Evolutionary conservation across 352 stramenopile species (phyloP).

Genomic region (Halophytophthora batemanensis): DNA sequence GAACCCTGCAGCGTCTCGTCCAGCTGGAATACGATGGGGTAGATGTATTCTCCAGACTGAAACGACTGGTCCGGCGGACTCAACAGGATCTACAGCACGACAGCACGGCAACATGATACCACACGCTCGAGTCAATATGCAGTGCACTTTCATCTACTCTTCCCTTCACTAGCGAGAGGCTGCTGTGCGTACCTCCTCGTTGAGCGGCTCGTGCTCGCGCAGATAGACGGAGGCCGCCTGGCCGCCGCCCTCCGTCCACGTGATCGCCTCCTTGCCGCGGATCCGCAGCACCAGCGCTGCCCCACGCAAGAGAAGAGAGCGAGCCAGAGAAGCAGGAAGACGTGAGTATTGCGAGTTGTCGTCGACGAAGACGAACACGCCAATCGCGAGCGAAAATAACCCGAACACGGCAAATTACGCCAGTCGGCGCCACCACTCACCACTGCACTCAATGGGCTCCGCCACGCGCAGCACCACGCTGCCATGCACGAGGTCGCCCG

Average conservation of each 20-base stretch:
- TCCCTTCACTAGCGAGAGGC: conserved; percentile 3
- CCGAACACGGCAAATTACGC: neutral
- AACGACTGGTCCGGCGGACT: conserved; percentile 43
- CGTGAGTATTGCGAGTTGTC: neutral
- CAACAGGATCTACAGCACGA: conserved; percentile 31
- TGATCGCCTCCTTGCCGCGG: conserved; percentile 27
- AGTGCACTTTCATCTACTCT: too few species aligned
- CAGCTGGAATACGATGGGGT: conserved; percentile 56
- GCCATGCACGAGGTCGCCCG: conserved; percentile 26
- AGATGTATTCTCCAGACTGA: conserved; percentile 70
- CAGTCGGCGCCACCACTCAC: conserved; percentile 1
- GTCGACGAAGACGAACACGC: neutral
- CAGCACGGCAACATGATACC: neutral
- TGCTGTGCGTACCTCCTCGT: conserved; percentile 20
- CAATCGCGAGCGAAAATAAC: neutral
- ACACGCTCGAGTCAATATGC: too few species aligned
- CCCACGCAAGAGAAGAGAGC: neutral
- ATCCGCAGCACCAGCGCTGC: conserved; percentile 26
- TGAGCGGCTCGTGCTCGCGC: conserved; percentile 22
- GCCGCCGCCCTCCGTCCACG: conserved; percentile 32
- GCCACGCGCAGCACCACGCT: conserved; percentile 23
- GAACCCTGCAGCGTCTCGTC: conserved; percentile 42
- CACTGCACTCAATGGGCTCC: conserved; percentile 30
- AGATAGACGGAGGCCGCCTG: conserved; percentile 26
- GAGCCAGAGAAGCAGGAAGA: neutral